Evolutionary conservation across 371 early-diverging fungal species (phyloP).

Genomic region (Mortierella sp.): DNA sequence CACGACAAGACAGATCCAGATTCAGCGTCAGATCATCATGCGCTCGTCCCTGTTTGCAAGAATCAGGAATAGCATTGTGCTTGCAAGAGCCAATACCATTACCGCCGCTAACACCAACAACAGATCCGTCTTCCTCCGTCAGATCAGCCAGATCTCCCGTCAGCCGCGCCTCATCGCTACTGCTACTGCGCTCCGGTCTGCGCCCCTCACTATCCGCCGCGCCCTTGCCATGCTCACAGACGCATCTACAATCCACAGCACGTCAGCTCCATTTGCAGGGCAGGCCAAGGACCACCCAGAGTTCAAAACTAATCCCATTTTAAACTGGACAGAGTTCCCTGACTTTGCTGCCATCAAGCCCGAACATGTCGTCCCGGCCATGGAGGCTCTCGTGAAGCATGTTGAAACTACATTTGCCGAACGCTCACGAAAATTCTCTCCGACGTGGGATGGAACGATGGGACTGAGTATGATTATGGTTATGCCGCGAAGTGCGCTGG

Average conservation of each 20-base stretch:
- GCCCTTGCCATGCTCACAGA: constrained; percentile 40
- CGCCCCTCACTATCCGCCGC: constrained; percentile 37
- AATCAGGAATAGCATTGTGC: too few relatives aligned
- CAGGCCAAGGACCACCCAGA: constrained; percentile 16
- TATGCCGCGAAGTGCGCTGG: too few relatives aligned
- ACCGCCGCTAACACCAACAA: too few relatives aligned
- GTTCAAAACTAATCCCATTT: constrained; percentile 45
- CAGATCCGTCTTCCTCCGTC: too few relatives aligned
- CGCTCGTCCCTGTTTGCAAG: too few relatives aligned
- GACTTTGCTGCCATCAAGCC: constrained; percentile 65
- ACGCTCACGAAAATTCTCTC: constrained; percentile 64
- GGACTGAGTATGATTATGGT: constrained; percentile 61
- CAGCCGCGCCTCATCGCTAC: background rate
- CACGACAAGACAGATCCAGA: too few relatives aligned
- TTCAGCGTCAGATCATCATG: too few relatives aligned
- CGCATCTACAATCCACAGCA: background rate
- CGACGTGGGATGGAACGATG: constrained; percentile 73
- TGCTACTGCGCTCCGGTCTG: background rate
- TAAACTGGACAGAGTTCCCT: constrained; percentile 67
- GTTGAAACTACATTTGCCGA: constrained; percentile 61
- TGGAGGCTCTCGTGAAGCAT: constrained; percentile 59
- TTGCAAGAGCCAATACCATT: too few relatives aligned
- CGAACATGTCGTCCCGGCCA: constrained; percentile 65
- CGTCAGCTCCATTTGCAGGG: background rate
- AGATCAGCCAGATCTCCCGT: background rate